phyloP scores from a whole-genome alignment of 2,329 filamentous ascomycete genomes.

The Sporothrix pseudoabietina region DNA sequence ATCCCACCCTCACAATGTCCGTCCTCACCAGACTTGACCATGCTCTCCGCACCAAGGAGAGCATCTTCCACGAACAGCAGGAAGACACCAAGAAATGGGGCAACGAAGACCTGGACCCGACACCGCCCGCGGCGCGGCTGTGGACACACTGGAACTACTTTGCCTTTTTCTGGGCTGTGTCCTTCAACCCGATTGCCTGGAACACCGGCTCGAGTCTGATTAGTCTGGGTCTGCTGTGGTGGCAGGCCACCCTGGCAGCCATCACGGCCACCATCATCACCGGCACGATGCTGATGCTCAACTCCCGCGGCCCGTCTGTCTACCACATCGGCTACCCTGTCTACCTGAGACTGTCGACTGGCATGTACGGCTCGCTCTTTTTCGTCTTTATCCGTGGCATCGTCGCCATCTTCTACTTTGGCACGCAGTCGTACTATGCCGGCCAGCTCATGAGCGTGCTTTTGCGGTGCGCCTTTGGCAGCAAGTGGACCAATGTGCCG shows the following conservation, averaged over 20 bases:
- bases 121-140: slow-evolving; percentile 23
- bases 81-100: slow-evolving; percentile 27
- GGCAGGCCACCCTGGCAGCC: slow-evolving; percentile 29
- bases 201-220: slow-evolving; percentile 30
- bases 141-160: slow-evolving; percentile 32
- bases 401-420: slow-evolving; percentile 35
- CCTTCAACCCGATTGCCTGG: slow-evolving; percentile 31
- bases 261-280: slow-evolving; percentile 25
- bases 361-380: slow-evolving; percentile 32
- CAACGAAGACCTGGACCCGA: slow-evolving; percentile 28
- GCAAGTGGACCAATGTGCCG: slow-evolving; percentile 32
- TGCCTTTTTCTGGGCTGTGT: slow-evolving; percentile 32
- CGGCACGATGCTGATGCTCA: slow-evolving; percentile 29
- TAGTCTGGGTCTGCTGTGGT: slow-evolving; percentile 29
- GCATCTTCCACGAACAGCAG: slow-evolving; percentile 24
- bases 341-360: slow-evolving; percentile 26
- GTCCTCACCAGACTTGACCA: slow-evolving; percentile 17
- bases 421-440: slow-evolving; percentile 33
- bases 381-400: slow-evolving; percentile 32
- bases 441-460: slow-evolving; percentile 30
- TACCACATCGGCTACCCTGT: slow-evolving; percentile 34
- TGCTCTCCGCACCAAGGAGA: slow-evolving; percentile 25
- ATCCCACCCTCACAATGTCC: neutral
- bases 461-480: slow-evolving; percentile 32
- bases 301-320: slow-evolving; percentile 29